These are phyloP conservation scores for Globisporangium spiculum DNA, from an alignment of 352 stramenopile species.

Conservation along the genomic window DNA sequence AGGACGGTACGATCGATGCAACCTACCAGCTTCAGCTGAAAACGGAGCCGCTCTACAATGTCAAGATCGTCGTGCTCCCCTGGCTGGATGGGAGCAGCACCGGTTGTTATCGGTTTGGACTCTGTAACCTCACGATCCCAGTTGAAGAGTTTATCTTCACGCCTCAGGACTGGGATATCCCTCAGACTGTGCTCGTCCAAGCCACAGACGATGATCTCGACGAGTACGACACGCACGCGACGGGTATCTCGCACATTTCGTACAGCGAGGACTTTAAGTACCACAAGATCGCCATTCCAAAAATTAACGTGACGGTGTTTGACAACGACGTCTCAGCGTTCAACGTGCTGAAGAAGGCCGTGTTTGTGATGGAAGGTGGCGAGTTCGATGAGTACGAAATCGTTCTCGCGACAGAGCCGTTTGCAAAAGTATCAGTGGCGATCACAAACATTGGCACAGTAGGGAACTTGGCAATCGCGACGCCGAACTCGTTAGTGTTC, in stretches of 20 bases:
- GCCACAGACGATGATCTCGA: conserved; percentile 70
- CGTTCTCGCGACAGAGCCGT: conserved; percentile 58
- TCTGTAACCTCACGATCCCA: conserved; percentile 70
- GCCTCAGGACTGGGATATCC: conserved; percentile 58
- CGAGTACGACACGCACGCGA: conserved; percentile 59
- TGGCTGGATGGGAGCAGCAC: conserved; percentile 63
- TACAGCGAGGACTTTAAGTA: conserved; percentile 74
- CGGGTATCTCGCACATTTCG: conserved; percentile 64
- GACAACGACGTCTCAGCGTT: conserved; percentile 68
- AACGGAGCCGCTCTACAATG: conserved; percentile 56
- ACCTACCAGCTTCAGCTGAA: conserved; percentile 52
- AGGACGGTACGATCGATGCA: conserved; percentile 41
- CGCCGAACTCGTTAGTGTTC: conserved; percentile 42
- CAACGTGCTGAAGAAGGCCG: conserved; percentile 33
- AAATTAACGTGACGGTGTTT: conserved; percentile 52
- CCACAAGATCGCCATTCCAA: conserved; percentile 52
- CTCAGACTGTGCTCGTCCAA: conserved; percentile 44
- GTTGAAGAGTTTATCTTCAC: conserved; percentile 58
- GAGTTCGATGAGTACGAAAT: conserved; percentile 46
- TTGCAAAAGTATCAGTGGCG: conserved; percentile 54
- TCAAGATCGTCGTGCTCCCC: conserved; percentile 59
- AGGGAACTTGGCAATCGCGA: conserved; percentile 38
- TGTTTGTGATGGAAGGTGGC: conserved; percentile 48
- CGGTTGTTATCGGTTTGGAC: conserved; percentile 64
- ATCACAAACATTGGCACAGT: conserved; percentile 48